phyloP scores from a whole-genome alignment of 441 rosid genomes.

The Brassica hybrid region DNA sequence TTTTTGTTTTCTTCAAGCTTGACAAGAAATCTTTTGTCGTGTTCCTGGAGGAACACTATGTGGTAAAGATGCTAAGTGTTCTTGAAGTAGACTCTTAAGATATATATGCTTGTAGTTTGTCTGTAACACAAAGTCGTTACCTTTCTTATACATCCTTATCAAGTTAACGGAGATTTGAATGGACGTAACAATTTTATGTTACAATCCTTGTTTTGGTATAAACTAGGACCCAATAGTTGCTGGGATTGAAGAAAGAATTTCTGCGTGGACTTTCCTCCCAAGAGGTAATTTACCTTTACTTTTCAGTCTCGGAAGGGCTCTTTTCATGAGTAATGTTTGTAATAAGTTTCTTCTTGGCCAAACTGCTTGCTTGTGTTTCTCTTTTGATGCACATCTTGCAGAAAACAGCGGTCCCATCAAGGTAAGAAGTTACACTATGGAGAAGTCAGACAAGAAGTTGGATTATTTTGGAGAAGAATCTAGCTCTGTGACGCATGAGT shows the following conservation, averaged over 20 bases:
- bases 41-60: too few relatives aligned
- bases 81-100: too few relatives aligned
- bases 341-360: background rate
- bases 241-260: conserved; percentile 76
- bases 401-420: conserved; percentile 65
- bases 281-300: conserved; percentile 54
- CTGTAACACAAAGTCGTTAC: too few relatives aligned
- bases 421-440: conserved; percentile 58
- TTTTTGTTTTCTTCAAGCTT: too few relatives aligned
- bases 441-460: conserved; percentile 49
- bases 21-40: too few relatives aligned
- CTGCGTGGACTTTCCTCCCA: conserved; percentile 93
- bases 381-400: conserved; percentile 45
- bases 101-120: too few relatives aligned
- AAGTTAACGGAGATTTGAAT: too few relatives aligned
- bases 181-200: conserved; percentile 45
- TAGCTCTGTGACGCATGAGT: conserved; percentile 38
- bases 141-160: too few relatives aligned
- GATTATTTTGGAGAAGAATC: conserved; percentile 63
- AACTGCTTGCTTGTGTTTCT: conserved; percentile 21
- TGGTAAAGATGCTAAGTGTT: too few relatives aligned
- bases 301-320: background rate
- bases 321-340: conserved; percentile 20
- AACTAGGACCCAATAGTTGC: conserved; percentile 65
- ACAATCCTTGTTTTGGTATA: conserved; percentile 30